Evolutionary conservation across 345 rosid genomes (phyloP).

Genomic region (Erucastrum elatum): DNA sequence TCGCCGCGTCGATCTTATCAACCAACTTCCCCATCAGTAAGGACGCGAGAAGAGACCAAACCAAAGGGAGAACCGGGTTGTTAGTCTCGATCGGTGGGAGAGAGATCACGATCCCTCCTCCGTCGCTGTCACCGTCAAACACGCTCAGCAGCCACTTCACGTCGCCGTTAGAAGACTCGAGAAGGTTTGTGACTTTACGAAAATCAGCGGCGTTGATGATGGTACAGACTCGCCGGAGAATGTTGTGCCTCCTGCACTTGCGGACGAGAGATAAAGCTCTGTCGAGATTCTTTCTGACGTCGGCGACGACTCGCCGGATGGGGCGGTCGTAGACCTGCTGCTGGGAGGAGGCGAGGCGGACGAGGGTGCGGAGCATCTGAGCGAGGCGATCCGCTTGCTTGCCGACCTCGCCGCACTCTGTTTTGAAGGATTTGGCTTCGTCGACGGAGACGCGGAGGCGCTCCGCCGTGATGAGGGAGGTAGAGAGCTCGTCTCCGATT

Average conservation of each 20-base stretch:
- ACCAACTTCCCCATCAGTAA: constrained; percentile 52
- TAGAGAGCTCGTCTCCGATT: constrained; percentile 58
- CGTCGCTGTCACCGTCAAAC: constrained; percentile 50
- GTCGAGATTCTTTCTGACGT: constrained; percentile 58
- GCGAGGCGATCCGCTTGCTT: constrained; percentile 62
- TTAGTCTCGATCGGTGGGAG: constrained; percentile 89
- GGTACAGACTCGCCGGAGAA: constrained; percentile 60
- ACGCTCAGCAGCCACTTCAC: constrained; percentile 71
- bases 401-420: constrained; percentile 57
- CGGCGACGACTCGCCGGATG: constrained; percentile 63
- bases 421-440: constrained; percentile 59
- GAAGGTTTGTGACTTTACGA: constrained; percentile 54
- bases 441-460: constrained; percentile 59
- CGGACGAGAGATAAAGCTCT: constrained; percentile 60
- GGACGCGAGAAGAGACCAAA: constrained; percentile 75
- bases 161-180: constrained; percentile 87
- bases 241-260: constrained; percentile 69
- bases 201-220: constrained; percentile 76
- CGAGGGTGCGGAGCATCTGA: constrained; percentile 62
- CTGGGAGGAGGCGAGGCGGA: constrained; percentile 50
- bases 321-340: constrained; percentile 84
- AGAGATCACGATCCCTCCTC: constrained; percentile 57
- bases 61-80: constrained; percentile 89
- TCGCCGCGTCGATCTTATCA: constrained; percentile 79
- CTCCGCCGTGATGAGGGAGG: constrained; percentile 55